phyloP scores from a whole-genome alignment of 2,329 filamentous ascomycete species.

The Tolypocladium ophioglossoides region DNA sequence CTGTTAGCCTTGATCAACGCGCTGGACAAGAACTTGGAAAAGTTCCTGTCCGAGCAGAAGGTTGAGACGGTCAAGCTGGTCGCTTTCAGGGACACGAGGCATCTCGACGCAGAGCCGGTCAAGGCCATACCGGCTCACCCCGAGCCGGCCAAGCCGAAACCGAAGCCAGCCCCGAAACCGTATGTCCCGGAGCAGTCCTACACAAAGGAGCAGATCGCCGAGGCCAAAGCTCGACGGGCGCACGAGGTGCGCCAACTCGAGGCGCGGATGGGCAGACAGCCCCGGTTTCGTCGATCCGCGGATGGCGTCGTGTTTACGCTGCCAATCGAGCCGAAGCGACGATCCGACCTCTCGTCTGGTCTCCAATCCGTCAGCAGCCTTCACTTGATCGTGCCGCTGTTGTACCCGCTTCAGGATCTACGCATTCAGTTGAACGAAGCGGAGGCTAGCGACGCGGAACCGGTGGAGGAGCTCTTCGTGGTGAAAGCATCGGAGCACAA shows the following conservation, averaged over 20 bases:
- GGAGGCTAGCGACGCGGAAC: constrained; percentile 46
- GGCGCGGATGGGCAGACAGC: constrained; percentile 58
- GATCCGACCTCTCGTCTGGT: constrained; percentile 46
- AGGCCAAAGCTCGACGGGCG: constrained; percentile 53
- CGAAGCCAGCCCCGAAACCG: constrained; percentile 8
- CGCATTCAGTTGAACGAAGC: constrained; percentile 56
- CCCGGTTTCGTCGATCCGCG: constrained; percentile 55
- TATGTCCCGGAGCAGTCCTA: constrained; percentile 38
- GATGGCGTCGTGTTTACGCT: constrained; percentile 63
- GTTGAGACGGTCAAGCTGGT: constrained; percentile 63
- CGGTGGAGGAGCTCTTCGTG: constrained; percentile 55
- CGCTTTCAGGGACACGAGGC: constrained; percentile 46
- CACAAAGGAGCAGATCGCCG: constrained; percentile 46
- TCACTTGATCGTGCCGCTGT: constrained; percentile 56
- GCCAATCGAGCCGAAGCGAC: constrained; percentile 56
- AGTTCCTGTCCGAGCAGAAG: constrained; percentile 57
- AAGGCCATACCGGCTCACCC: constrained; percentile 2
- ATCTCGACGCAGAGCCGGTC: constrained; percentile 20
- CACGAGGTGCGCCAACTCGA: constrained; percentile 64
- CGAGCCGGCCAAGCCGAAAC: constrained; percentile 1
- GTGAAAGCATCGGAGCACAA: constrained; percentile 44
- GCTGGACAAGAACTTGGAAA: constrained; percentile 63
- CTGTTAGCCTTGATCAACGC: constrained; percentile 57
- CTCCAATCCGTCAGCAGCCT: constrained; percentile 53
- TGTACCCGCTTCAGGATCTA: constrained; percentile 63